Evolutionary conservation across 768 basidiomycete genomes (phyloP).

Genomic region (Auriscalpium microsporum): DNA sequence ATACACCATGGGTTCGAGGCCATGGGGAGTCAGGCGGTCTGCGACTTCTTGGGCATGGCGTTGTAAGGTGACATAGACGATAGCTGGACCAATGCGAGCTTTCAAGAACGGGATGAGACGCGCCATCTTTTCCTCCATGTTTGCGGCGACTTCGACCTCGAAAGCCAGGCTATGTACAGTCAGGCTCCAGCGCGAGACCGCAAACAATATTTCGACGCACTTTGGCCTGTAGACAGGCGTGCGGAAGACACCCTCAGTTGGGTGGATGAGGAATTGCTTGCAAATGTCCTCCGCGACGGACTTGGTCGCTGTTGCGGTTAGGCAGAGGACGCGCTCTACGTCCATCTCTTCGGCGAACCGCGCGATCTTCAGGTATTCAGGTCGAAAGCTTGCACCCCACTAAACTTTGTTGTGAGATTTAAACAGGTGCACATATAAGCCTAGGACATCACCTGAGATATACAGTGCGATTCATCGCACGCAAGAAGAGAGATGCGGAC

Average conservation of each 20-base stretch:
- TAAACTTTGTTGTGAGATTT: conserved; percentile 5
- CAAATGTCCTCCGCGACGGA: conserved; percentile 37
- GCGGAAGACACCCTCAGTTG: conserved; percentile 31
- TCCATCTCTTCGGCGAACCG: conserved; percentile 37
- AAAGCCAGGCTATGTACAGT: conserved; percentile 26
- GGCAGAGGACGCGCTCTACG: conserved; percentile 36
- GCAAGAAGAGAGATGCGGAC: conserved; percentile 39
- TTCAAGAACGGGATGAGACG: conserved; percentile 30
- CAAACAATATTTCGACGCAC: conserved; percentile 17
- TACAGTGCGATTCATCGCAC: conserved; percentile 43
- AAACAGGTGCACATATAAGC: background rate
- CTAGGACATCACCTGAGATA: conserved; percentile 27
- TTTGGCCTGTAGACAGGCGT: conserved; percentile 38
- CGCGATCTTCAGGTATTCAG: conserved; percentile 33
- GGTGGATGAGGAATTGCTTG: conserved; percentile 33
- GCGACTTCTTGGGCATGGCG: conserved; percentile 32
- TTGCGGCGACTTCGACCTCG: conserved; percentile 25
- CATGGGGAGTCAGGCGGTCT: conserved; percentile 17
- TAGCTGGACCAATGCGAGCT: conserved; percentile 30
- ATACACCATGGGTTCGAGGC: conserved; percentile 28
- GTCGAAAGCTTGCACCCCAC: conserved; percentile 39
- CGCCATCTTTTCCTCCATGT: conserved; percentile 27
- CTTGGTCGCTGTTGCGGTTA: conserved; percentile 39
- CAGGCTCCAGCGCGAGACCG: background rate
- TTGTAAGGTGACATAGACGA: conserved; percentile 40